Evolutionary conservation across 2,329 filamentous ascomycete species (phyloP).

Genomic region (Pyricularia pennisetigena): DNA sequence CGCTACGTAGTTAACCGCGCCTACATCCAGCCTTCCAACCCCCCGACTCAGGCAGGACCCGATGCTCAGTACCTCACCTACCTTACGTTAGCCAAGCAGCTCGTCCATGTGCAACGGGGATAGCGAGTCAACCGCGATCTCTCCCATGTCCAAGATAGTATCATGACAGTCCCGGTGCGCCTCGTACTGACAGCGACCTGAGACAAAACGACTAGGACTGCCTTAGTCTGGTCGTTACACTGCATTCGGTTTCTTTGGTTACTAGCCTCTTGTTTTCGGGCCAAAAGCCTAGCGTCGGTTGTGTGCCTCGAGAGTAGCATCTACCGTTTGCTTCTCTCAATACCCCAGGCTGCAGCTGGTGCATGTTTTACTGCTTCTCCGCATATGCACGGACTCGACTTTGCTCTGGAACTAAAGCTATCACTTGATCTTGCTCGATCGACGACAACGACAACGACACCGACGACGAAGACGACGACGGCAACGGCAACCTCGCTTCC

Average conservation of each 20-base stretch:
- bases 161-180: background rate
- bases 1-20: background rate
- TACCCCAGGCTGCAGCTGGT: slow-evolving; percentile 12
- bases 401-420: background rate
- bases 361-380: slow-evolving; percentile 30
- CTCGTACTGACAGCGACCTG: background rate
- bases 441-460: background rate
- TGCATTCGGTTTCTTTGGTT: background rate
- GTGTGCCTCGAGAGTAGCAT: background rate
- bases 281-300: background rate
- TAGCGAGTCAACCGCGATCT: background rate
- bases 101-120: background rate
- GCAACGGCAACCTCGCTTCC: background rate
- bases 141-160: background rate
- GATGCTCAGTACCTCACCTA: background rate
- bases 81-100: background rate
- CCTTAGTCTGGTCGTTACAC: background rate
- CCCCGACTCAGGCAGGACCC: background rate
- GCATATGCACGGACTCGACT: background rate
- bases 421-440: background rate
- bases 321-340: background rate
- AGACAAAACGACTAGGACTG: background rate
- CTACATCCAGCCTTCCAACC: background rate
- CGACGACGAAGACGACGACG: background rate
- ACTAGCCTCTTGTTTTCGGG: background rate